Evolutionary conservation across 1,139 yeast species (phyloP).

Genomic region (Candida gigantensis): DNA sequence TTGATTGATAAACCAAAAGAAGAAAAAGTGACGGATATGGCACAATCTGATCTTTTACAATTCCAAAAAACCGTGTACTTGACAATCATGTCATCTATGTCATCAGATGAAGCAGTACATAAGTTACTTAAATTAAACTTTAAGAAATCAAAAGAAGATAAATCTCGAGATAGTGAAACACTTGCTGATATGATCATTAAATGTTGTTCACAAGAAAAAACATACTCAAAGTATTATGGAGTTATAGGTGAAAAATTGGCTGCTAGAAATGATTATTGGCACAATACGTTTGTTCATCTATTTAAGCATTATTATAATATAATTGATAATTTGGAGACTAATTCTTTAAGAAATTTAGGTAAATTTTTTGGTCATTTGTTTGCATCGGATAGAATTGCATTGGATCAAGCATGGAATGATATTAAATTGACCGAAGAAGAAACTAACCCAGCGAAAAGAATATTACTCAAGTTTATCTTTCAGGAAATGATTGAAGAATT

Average conservation of each 20-base stretch:
- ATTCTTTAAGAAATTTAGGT: conserved; percentile 76
- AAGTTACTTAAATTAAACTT: conserved; percentile 60
- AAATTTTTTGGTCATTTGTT: conserved; percentile 85
- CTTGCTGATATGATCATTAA: conserved; percentile 77
- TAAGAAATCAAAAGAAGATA: conserved; percentile 32
- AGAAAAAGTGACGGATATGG: conserved; percentile 52
- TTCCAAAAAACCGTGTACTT: conserved; percentile 76
- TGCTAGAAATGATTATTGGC: conserved; percentile 52
- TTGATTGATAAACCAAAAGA: conserved; percentile 20
- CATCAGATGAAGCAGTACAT: conserved; percentile 92
- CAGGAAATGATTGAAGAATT: conserved; percentile 79
- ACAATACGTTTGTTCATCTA: conserved; percentile 46
- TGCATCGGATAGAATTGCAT: conserved; percentile 64
- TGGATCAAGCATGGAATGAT: conserved; percentile 50
- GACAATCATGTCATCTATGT: conserved; percentile 88
- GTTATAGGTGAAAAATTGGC: conserved; percentile 71
- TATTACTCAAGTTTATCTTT: conserved; percentile 77
- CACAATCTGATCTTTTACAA: conserved; percentile 62
- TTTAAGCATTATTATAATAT: conserved; percentile 59
- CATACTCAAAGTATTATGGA: conserved; percentile 86
- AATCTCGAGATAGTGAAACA: conserved; percentile 27
- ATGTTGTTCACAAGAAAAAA: conserved; percentile 84
- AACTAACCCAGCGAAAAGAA: conserved; percentile 79
- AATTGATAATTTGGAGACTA: conserved; percentile 70
- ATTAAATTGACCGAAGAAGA: conserved; percentile 68